Evolutionary conservation across 164 flowering plant species (phyloP), one percentile per base, ranked within the genome.

Genomic region (Nymphaea thermarum): DNA sequence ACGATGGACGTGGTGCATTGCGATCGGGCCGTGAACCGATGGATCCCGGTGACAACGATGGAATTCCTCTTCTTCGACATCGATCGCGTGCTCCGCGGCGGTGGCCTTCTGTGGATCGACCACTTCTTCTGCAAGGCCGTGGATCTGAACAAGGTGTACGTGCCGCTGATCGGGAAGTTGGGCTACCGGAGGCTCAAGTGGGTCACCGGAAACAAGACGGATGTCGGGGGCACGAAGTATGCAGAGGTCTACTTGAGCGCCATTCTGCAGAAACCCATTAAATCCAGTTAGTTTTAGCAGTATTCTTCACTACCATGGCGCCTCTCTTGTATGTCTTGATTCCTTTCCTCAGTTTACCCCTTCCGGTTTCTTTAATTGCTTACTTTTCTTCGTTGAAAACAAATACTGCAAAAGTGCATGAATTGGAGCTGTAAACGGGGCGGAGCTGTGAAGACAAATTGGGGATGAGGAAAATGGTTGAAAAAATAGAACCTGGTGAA

Each of bases 211-310:
- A 76, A 77, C 59, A 93, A 91, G 85, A 79, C 74, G 12, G 93
- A 89, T 79, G 67, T 88, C 7, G 79, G 87, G 64, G 88, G 91
- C 44, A 47, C 81, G 71, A 93, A 89, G 87, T 74, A 80, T 74
- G 91, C 87, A 42, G 97, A 93, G 77, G 90, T 93, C 73, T 89
- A 84, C 75, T 78, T 93, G 78, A 87, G 96, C 71, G 97, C 97
- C 18, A 83, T 93, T 14, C 66, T 93, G 81, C 98, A 89, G 75
- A 93, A 93, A 71, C 97, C 97, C 42, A 61, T n/a, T 8, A n/a
- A 36, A 61, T 6, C 63, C n/a, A 17, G 42, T 61, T 36, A 61
- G n/a, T 25, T 25, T 25, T 25, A 51, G 57, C 8, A 51, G 8
- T 51, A 10, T 51, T 4, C 57, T 15, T 7, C 8, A 51, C 12